Evolutionary conservation across 1,284 basidiomycete species (phyloP), one percentile per base, ranked within the genome.

Genomic region (Waitea zeae): DNA sequence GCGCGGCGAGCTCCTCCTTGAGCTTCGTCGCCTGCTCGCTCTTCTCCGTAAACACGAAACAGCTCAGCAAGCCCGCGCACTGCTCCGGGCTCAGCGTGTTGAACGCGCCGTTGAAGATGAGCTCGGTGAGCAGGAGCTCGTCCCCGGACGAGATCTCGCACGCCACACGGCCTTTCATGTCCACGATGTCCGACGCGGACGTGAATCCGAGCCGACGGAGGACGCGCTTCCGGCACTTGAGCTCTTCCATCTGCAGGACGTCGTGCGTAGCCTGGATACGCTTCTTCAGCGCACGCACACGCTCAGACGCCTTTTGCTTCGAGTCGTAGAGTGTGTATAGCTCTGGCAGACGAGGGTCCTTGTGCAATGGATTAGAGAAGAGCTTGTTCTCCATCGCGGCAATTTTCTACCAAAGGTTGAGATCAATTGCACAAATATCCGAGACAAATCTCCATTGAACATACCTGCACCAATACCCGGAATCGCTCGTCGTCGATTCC

Each of bases 101-200:
- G 65, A 99, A 98, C 3, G 79, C 81, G 36, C 93, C 93, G 44
- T 95, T 90, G 64, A 99, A 98, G 44, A 98, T 83, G 51, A 99
- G 70, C 55, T 99, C 95, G 1, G 95, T 98, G 40, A 99, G 64
- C 19, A 99, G 63, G 33, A 99, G 57, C 57, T 99, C 95, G 50
- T 99, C 95, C 11, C 95, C 95, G 1, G 92, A 83, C 46, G 81
- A 89, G 53, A 99, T 97, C 59, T 99, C 95, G 54, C 95, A 99
- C 12, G 95, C 95, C 1, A 98, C 95, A 30, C 95, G 68, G 1
- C 95, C 95, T 58, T 99, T 99, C 67, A 93, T 80, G 51, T 97
- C 92, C 11, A 97, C 89, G 36, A 98, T 93, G 51, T 97, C 95
- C 2, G 81, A 71, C 3, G 74, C 54, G 3, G 70, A 81, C 1